A percentile compares a stretch with the other conserved stretches of the same genome.
Evolutionary conservation across 2,329 filamentous ascomycete genomes (phyloP).

Genomic region (Sphaerulina musiva): DNA sequence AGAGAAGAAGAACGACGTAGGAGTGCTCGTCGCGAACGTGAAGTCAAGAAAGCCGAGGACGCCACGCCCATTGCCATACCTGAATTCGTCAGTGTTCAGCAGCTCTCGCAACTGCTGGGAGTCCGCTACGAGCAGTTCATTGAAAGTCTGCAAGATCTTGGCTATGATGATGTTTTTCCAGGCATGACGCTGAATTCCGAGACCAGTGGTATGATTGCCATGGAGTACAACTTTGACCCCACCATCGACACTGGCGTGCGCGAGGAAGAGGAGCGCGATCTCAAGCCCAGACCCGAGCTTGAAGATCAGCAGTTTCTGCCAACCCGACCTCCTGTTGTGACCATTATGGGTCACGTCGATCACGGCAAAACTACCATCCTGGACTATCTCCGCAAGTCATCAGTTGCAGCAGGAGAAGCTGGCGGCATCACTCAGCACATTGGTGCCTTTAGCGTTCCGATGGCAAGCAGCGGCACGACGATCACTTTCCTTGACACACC

Average conservation of each 20-base stretch:
- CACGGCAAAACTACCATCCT: conserved; percentile 96
- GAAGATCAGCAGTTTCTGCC: conserved; percentile 65
- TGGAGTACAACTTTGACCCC: conserved; percentile 89
- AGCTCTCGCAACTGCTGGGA: conserved; percentile 68
- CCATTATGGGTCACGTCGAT: conserved; percentile 98
- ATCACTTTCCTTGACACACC: conserved; percentile 98
- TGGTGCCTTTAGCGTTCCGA: conserved; percentile 85
- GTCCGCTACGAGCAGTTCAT: conserved; percentile 67
- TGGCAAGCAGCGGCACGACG: conserved; percentile 67
- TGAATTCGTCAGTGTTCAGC: conserved; percentile 83
- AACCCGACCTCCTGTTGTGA: conserved; percentile 80
- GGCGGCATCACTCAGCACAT: conserved; percentile 98
- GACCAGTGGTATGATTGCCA: conserved; percentile 79
- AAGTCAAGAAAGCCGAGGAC: conserved; percentile 32
- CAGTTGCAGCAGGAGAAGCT: conserved; percentile 82
- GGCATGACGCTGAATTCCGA: conserved; percentile 87
- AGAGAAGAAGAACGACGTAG: conserved; percentile 23
- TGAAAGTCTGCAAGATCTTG: conserved; percentile 69
- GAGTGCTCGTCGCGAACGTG: conserved; percentile 22
- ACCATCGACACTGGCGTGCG: conserved; percentile 49
- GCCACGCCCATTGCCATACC: conserved; percentile 67
- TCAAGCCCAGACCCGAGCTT: conserved; percentile 61
- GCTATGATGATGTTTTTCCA: conserved; percentile 76
- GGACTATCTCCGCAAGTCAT: conserved; percentile 88
- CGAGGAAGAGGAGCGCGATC: conserved; percentile 58